Conservation (phyloP, 2,329 filamentous ascomycete genomes). For the Neoascochyta sp. region DNA sequence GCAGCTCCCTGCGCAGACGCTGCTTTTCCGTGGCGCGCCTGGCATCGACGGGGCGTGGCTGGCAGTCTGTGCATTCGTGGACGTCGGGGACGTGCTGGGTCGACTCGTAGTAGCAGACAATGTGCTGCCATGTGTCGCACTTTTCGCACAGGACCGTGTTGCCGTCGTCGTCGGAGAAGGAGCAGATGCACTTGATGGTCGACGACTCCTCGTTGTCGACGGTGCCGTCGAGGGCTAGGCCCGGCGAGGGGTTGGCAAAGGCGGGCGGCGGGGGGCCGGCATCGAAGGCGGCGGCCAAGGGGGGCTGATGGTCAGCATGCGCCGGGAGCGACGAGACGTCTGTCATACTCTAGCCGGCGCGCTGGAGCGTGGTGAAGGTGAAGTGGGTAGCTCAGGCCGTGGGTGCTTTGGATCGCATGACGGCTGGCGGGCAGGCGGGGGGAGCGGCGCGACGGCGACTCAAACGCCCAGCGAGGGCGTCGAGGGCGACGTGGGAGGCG, state of each 20-base stretch:
- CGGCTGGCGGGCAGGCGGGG: too few species aligned
- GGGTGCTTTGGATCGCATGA: conserved; percentile 42
- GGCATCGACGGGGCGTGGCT: conserved; percentile 69
- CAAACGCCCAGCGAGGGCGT: too few species aligned
- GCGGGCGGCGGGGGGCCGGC: conserved; percentile 28
- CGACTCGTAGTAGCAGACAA: conserved; percentile 89
- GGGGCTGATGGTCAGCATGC: conserved; percentile 44
- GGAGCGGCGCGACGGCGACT: too few species aligned
- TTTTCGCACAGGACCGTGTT: conserved; percentile 94
- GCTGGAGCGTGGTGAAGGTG: conserved; percentile 18
- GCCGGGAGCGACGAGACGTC: conserved; percentile 41
- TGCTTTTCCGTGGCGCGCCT: conserved; percentile 73
- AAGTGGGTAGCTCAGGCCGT: conserved; percentile 36
- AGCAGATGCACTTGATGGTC: conserved; percentile 97
- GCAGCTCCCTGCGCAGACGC: conserved; percentile 57
- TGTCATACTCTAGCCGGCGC: conserved; percentile 41
- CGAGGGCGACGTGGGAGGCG: too few species aligned
- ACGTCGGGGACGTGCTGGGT: conserved; percentile 65
- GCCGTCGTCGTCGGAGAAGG: conserved; percentile 90
- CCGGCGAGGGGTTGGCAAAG: conserved; percentile 36
- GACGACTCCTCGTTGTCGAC: conserved; percentile 74
- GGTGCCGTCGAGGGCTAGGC: conserved; percentile 26
- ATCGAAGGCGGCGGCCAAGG: conserved; percentile 34
- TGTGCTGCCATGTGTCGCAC: conserved; percentile 98
- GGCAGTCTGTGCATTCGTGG: conserved; percentile 87